Conservation (phyloP, 2,329 filamentous ascomycete genomes). For the Ceratocystis diversiconidia region DNA sequence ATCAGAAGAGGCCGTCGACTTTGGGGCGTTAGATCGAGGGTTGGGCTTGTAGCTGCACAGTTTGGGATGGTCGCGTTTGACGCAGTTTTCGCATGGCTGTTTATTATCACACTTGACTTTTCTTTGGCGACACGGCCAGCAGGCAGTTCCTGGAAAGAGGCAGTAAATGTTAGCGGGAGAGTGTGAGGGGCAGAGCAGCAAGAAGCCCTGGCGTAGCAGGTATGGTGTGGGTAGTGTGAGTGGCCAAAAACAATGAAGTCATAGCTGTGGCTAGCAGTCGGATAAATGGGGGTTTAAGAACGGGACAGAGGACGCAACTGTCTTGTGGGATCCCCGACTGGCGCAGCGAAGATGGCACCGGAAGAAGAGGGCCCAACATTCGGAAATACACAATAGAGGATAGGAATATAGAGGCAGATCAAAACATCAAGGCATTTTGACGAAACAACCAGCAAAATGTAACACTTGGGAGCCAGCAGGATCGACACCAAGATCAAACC, state of each 20-base stretch:
- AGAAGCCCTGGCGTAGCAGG: no score
- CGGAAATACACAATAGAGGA: no score
- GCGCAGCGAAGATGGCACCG: background rate
- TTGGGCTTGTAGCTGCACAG: constrained; percentile 56
- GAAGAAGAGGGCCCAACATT: background rate
- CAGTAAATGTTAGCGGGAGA: background rate
- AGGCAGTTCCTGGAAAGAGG: constrained; percentile 38
- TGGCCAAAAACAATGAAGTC: background rate
- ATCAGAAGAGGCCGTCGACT: constrained; percentile 16
- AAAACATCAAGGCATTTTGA: background rate
- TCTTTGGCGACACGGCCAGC: constrained; percentile 53
- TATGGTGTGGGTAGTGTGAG: background rate
- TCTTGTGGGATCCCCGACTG: background rate
- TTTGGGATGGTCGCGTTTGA: constrained; percentile 50
- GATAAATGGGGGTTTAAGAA: background rate
- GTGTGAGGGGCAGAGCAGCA: background rate
- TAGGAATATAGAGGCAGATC: background rate
- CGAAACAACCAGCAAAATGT: background rate
- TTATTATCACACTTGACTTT: constrained; percentile 59
- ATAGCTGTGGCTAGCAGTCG: background rate
- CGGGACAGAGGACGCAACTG: background rate
- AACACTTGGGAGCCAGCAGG: background rate
- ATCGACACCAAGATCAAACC: background rate
- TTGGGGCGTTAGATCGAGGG: constrained; percentile 22
- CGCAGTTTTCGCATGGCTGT: constrained; percentile 53